Base-by-base conservation (phyloP, 306 rosid species). In the Fagus crenata region DNA sequence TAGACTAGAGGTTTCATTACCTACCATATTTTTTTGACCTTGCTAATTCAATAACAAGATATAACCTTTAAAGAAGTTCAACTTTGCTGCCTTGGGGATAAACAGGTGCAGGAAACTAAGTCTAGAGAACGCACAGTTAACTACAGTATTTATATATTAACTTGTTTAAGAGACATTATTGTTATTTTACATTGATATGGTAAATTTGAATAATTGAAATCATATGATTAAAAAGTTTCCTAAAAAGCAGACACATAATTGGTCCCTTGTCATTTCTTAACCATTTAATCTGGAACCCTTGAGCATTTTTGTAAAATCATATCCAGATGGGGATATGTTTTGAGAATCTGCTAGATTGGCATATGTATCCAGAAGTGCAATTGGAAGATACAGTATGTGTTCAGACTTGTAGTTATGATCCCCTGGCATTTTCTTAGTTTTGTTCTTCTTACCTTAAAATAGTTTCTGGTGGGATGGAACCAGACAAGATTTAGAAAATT, bases 31-130 rank as follows among this genome's bases (percentile, higher is more conserved):
- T 43, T 35, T 9, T 17, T 33, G 74, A 49, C 70, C 49, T 17
- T 68, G 58, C 60, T 65, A 67, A 37, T 51, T 37, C 33, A 36
- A 32, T 73, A 15, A 61, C 69, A 46, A 73, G 65, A 78, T 35
- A 17, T 49, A 59, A 76, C 69, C 51, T 59, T 28, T 51, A 49
- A 35, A 54, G 80, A 37, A 15, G 41, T 51, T 51, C 39, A 5
- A 37, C 40, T 37, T 76, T 18, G 33, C 40, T 8, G 49, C 54
- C 49, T 53, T 9, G 2, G 5, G 3, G 55, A 67, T 65, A 53
- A 61, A 76, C 56, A 67, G 42, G 65, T 6, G 65, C 73, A 54
- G 69, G 32, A 67, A 36, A 49, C 42, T 56, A 37, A 39, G n/a
- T 53, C 55, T 31, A 49, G 42, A 53, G 41, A 67, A 31, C 55